A percentile compares a stretch with the other conserved stretches of the same genome.
Evolutionary conservation across 257 asterid genomes (phyloP).

Genomic region (Salvia hispanica): DNA sequence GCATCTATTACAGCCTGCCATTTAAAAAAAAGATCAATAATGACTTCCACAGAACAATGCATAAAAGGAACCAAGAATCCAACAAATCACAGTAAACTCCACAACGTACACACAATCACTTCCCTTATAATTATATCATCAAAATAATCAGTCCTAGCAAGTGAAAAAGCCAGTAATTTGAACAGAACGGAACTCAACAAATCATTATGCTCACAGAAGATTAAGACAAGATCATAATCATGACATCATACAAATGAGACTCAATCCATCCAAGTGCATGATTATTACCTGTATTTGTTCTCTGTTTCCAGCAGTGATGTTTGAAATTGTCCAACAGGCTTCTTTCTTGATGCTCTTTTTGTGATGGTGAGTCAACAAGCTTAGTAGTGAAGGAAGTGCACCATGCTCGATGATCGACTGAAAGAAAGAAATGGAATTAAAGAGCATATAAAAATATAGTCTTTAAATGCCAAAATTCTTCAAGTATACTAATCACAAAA

Average conservation of each 20-base stretch:
- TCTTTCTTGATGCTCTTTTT: constrained; percentile 95
- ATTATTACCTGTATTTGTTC: constrained; percentile 76
- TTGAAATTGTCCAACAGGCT: constrained; percentile 94
- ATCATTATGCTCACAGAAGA: constrained; percentile 9
- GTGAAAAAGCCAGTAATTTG: background rate
- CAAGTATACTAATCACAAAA: constrained; percentile 2
- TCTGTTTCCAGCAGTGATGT: constrained; percentile 89
- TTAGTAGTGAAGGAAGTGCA: constrained; percentile 72
- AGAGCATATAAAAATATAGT: constrained; percentile 11
- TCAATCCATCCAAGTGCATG: constrained; percentile 2
- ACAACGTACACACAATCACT: background rate
- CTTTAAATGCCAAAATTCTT: background rate
- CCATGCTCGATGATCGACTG: constrained; percentile 78
- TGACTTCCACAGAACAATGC: background rate
- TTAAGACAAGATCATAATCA: background rate
- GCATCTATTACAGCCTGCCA: constrained; percentile 81
- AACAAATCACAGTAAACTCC: constrained; percentile 15
- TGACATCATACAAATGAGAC: constrained; percentile 1
- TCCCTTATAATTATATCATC: background rate
- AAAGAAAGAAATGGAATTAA: constrained; percentile 21
- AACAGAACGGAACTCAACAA: background rate
- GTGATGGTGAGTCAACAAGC: constrained; percentile 80
- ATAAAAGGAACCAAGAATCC: background rate
- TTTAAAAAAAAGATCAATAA: constrained; percentile 20
- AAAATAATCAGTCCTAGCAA: background rate